Conservation (phyloP, 331 rosid species). For the Acacia concinna region DNA sequence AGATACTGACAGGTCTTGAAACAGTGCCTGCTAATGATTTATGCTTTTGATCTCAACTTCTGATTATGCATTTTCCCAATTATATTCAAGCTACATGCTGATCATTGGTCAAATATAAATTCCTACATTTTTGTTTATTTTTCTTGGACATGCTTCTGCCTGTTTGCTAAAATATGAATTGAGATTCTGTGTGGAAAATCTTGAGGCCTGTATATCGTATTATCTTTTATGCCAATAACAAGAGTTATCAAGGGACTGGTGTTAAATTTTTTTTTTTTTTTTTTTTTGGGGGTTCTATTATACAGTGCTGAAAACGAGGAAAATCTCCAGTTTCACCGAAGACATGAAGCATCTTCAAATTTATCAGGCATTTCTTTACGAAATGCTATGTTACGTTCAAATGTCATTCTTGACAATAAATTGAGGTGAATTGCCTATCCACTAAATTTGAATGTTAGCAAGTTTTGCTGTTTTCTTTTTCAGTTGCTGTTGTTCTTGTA, state of each 20-base stretch:
- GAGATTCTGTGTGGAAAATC: constrained; percentile 22
- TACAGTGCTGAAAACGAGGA: constrained; percentile 82
- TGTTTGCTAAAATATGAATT: constrained; percentile 19
- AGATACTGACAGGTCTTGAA: constrained; percentile 62
- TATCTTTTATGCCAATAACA: constrained; percentile 18
- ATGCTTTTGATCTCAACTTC: constrained; percentile 30
- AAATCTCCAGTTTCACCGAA: constrained; percentile 64
- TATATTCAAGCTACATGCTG: constrained; percentile 25
- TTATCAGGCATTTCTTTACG: constrained; percentile 67
- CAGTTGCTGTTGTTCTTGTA: constrained; percentile 8
- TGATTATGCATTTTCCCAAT: constrained; percentile 30
- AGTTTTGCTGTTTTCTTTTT: constrained; percentile 27
- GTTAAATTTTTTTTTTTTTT: constrained; percentile 26
- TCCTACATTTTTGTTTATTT: background rate
- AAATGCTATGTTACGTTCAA: constrained; percentile 76
- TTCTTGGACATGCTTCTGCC: background rate
- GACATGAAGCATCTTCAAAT: constrained; percentile 67
- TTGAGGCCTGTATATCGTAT: constrained; percentile 24
- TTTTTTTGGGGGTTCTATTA: constrained; percentile 27
- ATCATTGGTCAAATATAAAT: constrained; percentile 25
- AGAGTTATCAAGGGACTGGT: constrained; percentile 29
- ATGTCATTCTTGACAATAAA: constrained; percentile 54
- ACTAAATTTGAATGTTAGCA: constrained; percentile 7
- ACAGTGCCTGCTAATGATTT: constrained; percentile 17
- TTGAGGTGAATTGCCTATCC: constrained; percentile 57